A percentile compares a stretch with the other conserved stretches of the same genome.
These are phyloP conservation scores for Cochlearia excelsa DNA, from an alignment of 345 rosid genomes.

Conservation along the genomic window DNA sequence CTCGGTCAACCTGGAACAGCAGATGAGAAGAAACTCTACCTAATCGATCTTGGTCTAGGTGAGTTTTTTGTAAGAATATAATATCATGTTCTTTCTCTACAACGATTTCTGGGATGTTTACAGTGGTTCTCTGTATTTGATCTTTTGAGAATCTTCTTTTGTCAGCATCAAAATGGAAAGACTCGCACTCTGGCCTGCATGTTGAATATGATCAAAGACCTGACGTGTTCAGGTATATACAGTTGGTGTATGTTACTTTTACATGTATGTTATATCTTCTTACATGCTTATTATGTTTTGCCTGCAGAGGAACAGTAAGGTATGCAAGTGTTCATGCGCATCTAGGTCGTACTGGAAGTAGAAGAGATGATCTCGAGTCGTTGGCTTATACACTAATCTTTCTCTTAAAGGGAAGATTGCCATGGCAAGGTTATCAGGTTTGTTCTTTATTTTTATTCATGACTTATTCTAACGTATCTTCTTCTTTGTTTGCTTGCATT, in stretches of 20 bases:
- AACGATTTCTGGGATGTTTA: not conserved
- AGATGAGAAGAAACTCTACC: constrained; percentile 80
- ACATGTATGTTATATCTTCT: not conserved
- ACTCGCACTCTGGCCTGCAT: constrained; percentile 68
- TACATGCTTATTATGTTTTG: constrained; percentile 14
- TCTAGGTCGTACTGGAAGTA: constrained; percentile 88
- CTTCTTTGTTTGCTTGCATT: constrained; percentile 2
- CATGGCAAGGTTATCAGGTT: constrained; percentile 99
- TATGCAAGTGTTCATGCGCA: constrained; percentile 97
- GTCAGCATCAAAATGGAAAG: constrained; percentile 89
- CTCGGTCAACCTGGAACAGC: constrained; percentile 84
- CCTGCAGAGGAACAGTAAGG: constrained; percentile 84
- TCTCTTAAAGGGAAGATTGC: constrained; percentile 82
- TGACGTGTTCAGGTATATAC: constrained; percentile 78
- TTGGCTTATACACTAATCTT: constrained; percentile 90
- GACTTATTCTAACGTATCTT: not conserved
- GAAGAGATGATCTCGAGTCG: constrained; percentile 96
- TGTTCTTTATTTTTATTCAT: constrained; percentile 7
- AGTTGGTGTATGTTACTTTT: not conserved
- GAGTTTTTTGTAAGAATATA: constrained; percentile 12
- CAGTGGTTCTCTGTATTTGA: constrained; percentile 1
- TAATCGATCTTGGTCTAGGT: constrained; percentile 95
- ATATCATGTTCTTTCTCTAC: not conserved
- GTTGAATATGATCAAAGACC: constrained; percentile 97
- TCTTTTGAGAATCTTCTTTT: constrained; percentile 4